These are phyloP conservation scores for Leishmania aethiopica DNA, from an alignment of 208 protist species.

Conservation along the genomic window DNA sequence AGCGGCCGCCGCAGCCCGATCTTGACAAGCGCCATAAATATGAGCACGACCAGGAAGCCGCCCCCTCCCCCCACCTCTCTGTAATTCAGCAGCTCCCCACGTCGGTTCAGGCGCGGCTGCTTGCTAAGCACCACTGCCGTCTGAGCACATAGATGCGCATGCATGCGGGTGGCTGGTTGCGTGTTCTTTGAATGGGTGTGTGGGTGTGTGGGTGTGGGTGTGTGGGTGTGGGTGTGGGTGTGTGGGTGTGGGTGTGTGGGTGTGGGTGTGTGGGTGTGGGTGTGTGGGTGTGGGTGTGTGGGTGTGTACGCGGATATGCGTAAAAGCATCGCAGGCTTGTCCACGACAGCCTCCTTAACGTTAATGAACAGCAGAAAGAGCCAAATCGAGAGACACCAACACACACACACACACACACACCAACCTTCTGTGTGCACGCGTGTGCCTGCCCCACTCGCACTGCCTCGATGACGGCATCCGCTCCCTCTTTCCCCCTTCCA, in stretches of 20 bases:
- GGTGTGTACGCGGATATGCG: no score
- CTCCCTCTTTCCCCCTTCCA: no score
- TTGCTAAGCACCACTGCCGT: not conserved
- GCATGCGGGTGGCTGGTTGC: not conserved
- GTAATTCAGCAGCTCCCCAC: not conserved
- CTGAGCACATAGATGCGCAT: not conserved
- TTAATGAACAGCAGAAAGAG: not conserved
- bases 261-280: not conserved
- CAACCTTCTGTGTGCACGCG: no score
- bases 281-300: no score
- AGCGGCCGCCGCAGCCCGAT: conserved; percentile 3
- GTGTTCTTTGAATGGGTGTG: not conserved
- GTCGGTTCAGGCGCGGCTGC: not conserved
- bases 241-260: not conserved
- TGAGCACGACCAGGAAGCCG: not conserved
- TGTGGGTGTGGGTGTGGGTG: no score
- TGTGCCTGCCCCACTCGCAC: no score
- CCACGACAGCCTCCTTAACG: not conserved
- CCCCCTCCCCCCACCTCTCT: not conserved
- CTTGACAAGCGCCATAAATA: not conserved
- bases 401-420: no score
- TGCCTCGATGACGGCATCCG: no score
- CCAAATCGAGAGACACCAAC: not conserved
- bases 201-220: not conserved
- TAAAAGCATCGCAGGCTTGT: not conserved